A percentile compares a stretch with the other conserved stretches of the same genome.
These are phyloP conservation scores for Fusarium verticillioides DNA, from an alignment of 2,329 filamentous ascomycete genomes.

Conservation along the genomic window DNA sequence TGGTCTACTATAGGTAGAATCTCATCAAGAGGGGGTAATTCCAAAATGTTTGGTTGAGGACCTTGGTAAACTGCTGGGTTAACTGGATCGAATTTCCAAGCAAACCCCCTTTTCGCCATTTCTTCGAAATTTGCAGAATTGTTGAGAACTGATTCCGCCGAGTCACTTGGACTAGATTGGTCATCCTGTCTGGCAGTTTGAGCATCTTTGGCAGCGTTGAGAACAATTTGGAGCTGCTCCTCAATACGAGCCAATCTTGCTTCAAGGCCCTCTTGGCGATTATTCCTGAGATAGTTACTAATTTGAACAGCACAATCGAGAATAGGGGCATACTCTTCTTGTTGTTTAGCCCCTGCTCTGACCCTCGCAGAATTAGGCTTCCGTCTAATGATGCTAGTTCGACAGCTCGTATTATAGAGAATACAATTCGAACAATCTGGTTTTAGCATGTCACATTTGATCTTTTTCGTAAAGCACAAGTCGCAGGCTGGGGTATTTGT, in stretches of 20 bases:
- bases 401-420: constrained; percentile 55
- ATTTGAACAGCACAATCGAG: background rate
- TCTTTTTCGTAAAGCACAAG: constrained; percentile 59
- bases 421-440: constrained; percentile 57
- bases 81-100: constrained; percentile 40
- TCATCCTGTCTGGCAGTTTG: constrained; percentile 1
- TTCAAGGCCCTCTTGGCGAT: constrained; percentile 32
- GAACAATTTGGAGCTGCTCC: constrained; percentile 47
- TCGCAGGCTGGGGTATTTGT: constrained; percentile 51
- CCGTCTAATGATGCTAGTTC: constrained; percentile 42
- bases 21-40: constrained; percentile 50
- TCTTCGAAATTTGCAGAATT: background rate
- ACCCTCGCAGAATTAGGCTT: constrained; percentile 39
- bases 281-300: background rate
- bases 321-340: constrained; percentile 23
- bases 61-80: constrained; percentile 35
- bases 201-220: constrained; percentile 38
- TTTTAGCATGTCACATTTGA: constrained; percentile 58
- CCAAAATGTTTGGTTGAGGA: constrained; percentile 26
- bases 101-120: background rate
- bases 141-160: background rate
- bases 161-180: constrained; percentile 8
- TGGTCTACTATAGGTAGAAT: constrained; percentile 50
- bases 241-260: constrained; percentile 48
- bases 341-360: constrained; percentile 14